These are phyloP conservation scores for Tetrahymena borealis DNA, from an alignment of 73 alveolate genomes.

Conservation along the genomic window DNA sequence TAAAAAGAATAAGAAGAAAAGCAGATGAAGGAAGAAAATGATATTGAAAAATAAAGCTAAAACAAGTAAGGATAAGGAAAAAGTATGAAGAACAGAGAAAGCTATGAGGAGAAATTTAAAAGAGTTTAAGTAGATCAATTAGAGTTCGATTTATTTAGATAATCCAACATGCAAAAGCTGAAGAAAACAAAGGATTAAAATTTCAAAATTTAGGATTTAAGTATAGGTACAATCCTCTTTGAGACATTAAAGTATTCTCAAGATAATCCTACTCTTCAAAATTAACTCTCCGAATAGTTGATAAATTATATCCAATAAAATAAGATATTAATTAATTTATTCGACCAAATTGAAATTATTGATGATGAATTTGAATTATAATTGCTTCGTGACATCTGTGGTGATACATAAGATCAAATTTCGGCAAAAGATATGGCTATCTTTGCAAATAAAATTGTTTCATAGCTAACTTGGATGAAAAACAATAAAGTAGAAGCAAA, in stretches of 20 bases:
- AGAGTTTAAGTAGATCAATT: background rate
- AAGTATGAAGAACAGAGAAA: background rate
- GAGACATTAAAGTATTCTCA: background rate
- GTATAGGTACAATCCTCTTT: background rate
- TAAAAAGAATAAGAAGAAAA: background rate
- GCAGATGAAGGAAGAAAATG: background rate
- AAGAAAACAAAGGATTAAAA: background rate
- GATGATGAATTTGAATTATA: background rate
- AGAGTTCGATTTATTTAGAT: background rate
- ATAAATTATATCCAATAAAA: background rate
- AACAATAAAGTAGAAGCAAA: background rate
- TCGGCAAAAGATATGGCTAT: background rate
- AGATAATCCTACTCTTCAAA: background rate
- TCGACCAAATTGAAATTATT: background rate
- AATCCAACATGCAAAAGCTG: background rate
- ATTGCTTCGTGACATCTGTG: background rate
- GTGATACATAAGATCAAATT: background rate
- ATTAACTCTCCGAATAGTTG: background rate
- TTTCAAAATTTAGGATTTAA: background rate
- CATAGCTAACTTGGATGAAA: background rate
- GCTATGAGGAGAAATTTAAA: background rate
- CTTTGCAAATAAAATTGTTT: background rate
- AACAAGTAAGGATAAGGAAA: background rate
- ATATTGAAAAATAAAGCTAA: background rate
- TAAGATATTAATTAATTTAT: background rate